Evolutionary conservation across 2,329 filamentous ascomycete species (phyloP).

Genomic region (Metarhizium guizhouense): DNA sequence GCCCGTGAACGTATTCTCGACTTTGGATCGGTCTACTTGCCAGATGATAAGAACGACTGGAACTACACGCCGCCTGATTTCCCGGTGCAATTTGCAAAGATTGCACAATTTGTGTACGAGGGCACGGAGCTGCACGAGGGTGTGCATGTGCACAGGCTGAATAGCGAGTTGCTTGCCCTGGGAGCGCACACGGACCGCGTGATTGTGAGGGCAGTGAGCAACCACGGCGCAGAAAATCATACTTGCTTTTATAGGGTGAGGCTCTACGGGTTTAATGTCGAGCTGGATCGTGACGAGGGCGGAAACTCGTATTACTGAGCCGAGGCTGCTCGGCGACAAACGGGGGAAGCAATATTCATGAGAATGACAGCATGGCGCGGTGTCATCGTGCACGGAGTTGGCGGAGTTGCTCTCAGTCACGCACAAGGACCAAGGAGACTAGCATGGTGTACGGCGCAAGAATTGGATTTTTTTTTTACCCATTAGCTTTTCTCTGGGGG

Average conservation of each 20-base stretch:
- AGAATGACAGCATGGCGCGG: not conserved
- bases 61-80: constrained; percentile 19
- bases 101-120: constrained; percentile 48
- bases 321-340: not conserved
- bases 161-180: constrained; percentile 38
- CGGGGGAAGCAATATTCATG: no score
- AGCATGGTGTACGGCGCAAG: not conserved
- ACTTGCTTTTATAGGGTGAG: constrained; percentile 59
- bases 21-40: constrained; percentile 35
- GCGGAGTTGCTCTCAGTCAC: not conserved
- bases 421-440: not conserved
- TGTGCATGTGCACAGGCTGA: constrained; percentile 45
- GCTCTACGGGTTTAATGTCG: constrained; percentile 38
- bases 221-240: constrained; percentile 48
- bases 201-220: constrained; percentile 45
- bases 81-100: constrained; percentile 41
- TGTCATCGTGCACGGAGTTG: not conserved
- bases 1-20: constrained; percentile 30
- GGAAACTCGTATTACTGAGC: constrained; percentile 3
- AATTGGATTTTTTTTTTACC: not conserved
- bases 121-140: constrained; percentile 32
- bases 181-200: constrained; percentile 41
- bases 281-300: constrained; percentile 13
- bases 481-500: not conserved
- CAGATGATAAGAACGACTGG: constrained; percentile 18